A percentile compares a stretch with the other conserved stretches of the same genome.
phyloP scores from a whole-genome alignment of 257 asterid genomes.

The Nemophila menziesii region DNA sequence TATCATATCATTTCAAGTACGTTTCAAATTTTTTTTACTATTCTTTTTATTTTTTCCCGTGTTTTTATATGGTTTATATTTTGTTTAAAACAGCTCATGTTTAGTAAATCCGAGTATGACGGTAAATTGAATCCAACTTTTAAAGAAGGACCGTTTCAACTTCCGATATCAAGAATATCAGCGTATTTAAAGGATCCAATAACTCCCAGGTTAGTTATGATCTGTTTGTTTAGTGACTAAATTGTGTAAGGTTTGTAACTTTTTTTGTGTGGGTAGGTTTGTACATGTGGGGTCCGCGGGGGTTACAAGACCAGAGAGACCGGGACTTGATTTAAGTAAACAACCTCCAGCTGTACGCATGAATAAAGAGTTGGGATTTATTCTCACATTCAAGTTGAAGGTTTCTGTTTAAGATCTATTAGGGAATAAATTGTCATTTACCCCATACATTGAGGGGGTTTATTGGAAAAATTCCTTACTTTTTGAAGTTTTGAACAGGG shows the following conservation, averaged over 20 bases:
- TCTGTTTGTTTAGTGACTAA: constrained; percentile 1
- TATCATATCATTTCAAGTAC: constrained; percentile 72
- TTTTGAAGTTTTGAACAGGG: constrained; percentile 36
- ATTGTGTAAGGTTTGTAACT: constrained; percentile 1
- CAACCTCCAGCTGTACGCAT: constrained; percentile 98
- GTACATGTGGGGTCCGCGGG: constrained; percentile 97
- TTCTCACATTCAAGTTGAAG: constrained; percentile 94
- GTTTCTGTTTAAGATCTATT: constrained; percentile 16
- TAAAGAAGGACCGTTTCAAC: constrained; percentile 80
- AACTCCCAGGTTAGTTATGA: constrained; percentile 51
- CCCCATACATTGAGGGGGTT: too few relatives aligned
- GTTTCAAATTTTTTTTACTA: not conserved
- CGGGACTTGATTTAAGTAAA: constrained; percentile 89
- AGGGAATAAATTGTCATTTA: too few relatives aligned
- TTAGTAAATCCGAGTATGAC: constrained; percentile 90
- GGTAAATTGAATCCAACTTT: constrained; percentile 86
- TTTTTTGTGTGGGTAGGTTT: constrained; percentile 29
- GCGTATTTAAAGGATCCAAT: constrained; percentile 71
- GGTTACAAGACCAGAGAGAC: constrained; percentile 95
- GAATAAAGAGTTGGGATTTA: constrained; percentile 81
- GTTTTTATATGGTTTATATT: not conserved
- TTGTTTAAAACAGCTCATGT: constrained; percentile 60
- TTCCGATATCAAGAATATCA: constrained; percentile 73
- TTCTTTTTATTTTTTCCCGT: not conserved
- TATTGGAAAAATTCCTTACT: too few relatives aligned